Conservation (phyloP, 2,329 filamentous ascomycete species). For the Botryotinia convoluta region DNA sequence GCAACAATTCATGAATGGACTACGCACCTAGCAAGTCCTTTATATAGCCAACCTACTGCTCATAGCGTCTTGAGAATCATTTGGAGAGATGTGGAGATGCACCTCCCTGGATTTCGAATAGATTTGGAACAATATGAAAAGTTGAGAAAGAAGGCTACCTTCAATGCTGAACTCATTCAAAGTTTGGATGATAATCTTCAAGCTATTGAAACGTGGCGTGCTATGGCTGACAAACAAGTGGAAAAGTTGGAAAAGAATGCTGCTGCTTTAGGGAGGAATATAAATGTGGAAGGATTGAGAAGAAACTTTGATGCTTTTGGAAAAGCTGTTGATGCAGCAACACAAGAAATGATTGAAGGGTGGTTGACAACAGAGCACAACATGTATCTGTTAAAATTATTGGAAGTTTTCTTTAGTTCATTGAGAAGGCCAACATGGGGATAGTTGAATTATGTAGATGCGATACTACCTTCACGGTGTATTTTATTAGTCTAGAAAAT, state of each 20-base stretch:
- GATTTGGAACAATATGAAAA: slow-evolving; percentile 5
- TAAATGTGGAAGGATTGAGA: slow-evolving; percentile 4
- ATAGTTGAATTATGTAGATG: not conserved
- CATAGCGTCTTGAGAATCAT: slow-evolving; percentile 10
- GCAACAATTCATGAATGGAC: slow-evolving; percentile 18
- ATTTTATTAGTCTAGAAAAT: slow-evolving; percentile 51
- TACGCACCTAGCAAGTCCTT: slow-evolving; percentile 9
- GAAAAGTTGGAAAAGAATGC: slow-evolving; percentile 12
- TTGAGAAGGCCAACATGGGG: slow-evolving; percentile 3
- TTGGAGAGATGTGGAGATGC: slow-evolving; percentile 19
- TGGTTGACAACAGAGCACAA: slow-evolving; percentile 6
- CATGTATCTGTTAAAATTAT: not conserved
- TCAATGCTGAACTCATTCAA: not conserved
- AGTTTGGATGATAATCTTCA: slow-evolving; percentile 12
- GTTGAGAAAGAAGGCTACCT: not conserved
- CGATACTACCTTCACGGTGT: not conserved
- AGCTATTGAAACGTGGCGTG: slow-evolving; percentile 15
- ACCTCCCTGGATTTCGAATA: slow-evolving; percentile 3
- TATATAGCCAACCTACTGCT: slow-evolving; percentile 10
- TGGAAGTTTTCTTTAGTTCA: slow-evolving; percentile 11
- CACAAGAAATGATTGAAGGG: not conserved
- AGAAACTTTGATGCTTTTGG: slow-evolving; percentile 3
- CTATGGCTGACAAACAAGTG: slow-evolving; percentile 8
- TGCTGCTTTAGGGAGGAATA: not conserved
- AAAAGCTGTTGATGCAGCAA: slow-evolving; percentile 14